These are phyloP conservation scores for Larix sibirica DNA, from an alignment of 83 land plant genomes.

Conservation along the genomic window DNA sequence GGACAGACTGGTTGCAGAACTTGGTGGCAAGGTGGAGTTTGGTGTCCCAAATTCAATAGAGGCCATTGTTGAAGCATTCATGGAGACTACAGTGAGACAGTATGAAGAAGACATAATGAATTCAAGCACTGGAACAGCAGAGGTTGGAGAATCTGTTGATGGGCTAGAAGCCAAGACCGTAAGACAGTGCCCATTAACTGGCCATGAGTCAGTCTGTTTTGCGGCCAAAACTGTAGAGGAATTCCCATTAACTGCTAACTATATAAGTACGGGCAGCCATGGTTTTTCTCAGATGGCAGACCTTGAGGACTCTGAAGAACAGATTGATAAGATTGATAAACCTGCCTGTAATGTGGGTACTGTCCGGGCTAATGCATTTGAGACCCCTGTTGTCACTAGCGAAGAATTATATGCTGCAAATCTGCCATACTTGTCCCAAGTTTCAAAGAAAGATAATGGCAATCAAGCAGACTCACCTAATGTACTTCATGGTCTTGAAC, in stretches of 20 bases:
- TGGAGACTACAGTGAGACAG: neutral
- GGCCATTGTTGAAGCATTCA: constrained; percentile 3
- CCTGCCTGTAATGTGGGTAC: neutral
- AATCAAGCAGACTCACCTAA: neutral
- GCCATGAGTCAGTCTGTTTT: neutral
- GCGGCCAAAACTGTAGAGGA: neutral
- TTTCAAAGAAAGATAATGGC: neutral
- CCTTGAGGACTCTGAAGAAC: too few relatives aligned
- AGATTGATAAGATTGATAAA: neutral
- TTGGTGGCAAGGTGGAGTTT: constrained; percentile 1
- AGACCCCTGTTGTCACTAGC: too few relatives aligned
- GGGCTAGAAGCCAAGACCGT: constrained; percentile 3
- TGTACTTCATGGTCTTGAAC: constrained; percentile 3
- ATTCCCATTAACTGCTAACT: neutral
- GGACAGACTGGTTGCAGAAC: constrained; percentile 10
- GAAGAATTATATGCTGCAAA: too few relatives aligned
- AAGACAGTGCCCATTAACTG: too few relatives aligned
- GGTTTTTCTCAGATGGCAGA: neutral
- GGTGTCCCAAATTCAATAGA: constrained; percentile 1
- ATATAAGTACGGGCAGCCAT: neutral
- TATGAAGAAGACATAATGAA: constrained; percentile 9
- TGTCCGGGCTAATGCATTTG: neutral
- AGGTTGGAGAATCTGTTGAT: neutral
- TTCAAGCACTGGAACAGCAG: constrained; percentile 4
- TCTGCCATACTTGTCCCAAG: neutral